Evolutionary conservation across 2,329 filamentous ascomycete genomes (phyloP), one percentile per base, ranked within the genome.

Genomic region (Lasiodiplodia theobromae): DNA sequence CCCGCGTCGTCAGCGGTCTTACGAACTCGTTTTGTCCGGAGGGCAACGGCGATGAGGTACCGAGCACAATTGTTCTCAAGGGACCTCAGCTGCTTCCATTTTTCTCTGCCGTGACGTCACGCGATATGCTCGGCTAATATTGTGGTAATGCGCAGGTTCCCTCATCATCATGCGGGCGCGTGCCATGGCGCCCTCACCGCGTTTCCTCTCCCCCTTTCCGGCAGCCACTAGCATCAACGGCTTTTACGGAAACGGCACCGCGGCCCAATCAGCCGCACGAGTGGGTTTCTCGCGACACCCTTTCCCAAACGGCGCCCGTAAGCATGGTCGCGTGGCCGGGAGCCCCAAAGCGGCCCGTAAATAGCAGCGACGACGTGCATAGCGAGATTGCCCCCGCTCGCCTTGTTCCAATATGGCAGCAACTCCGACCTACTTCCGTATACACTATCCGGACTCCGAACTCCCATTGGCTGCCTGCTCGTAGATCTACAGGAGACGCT

Each of bases 401-500:
- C 25, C 28, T 7, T 63, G 47, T 28, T 21, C 60, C 47, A 4
- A 25, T 44, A 18, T 38, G 56, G 56, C 56, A 60, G 37, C n/a
- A 28, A n/a, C 56, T 60, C 56, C 56, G 38, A 23, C 56, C n/a
- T 14, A 3, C 38, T 31, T n/a, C 58, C 58, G 60, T 52, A 64
- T 64, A 16, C 60, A 7, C 3, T 44, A 37, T 28, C 44, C 58
- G 12, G 47, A 40, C 40, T 2, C 18, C 14, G 10, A 14, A 40
- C 23, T 51, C 34, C 21, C 40, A 62, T 62, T 62, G 38, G 57
- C 25, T 49, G 38, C 23, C 2, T 21, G 2, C 23, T 21, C 11
- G 14, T n/a, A n/a, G 60, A 64, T 64, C 60, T 53, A 64, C 60
- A 64, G 60, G 60, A 64, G 60, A 25, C 60, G 16, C 28, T 51